Percentiles rank a stretch among this genome's conserved stretches.
Evolutionary conservation across 129 eudicot species (phyloP).

Genomic region (Lactuca sativa): DNA sequence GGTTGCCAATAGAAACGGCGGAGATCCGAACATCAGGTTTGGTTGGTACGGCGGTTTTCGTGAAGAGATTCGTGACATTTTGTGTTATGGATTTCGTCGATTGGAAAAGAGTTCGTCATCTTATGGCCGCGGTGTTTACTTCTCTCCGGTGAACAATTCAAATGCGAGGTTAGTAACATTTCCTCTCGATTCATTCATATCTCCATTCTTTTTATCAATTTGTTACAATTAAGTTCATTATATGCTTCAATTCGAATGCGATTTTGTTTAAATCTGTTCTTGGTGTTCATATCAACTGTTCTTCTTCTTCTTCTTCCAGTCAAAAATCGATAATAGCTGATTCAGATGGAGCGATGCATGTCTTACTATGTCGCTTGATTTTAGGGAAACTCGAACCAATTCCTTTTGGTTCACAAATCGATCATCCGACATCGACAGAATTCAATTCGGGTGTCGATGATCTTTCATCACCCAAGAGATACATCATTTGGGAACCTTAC

Average conservation of each 20-base stretch:
- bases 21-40: conserved; percentile 25
- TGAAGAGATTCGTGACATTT: conserved; percentile 29
- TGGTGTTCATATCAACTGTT: too few species aligned
- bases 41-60: conserved; percentile 38
- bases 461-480: conserved; percentile 26
- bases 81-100: conserved; percentile 29
- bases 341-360: conserved; percentile 29
- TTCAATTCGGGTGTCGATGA: conserved; percentile 30
- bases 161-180: conserved; percentile 25
- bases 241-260: neutral
- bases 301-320: conserved; percentile 12
- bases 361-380: conserved; percentile 31
- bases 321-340: conserved; percentile 25
- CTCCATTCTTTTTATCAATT: neutral
- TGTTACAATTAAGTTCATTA: neutral
- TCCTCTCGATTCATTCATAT: neutral
- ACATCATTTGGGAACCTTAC: conserved; percentile 35
- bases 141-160: conserved; percentile 26
- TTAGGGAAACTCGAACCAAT: conserved; percentile 29
- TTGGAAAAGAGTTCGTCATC: conserved; percentile 3
- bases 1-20: conserved; percentile 26
- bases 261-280: neutral
- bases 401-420: conserved; percentile 10
- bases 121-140: conserved; percentile 30
- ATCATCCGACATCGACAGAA: conserved; percentile 25